Evolutionary conservation across 306 rosid genomes (phyloP).

Genomic region (Medicago ruthenica): DNA sequence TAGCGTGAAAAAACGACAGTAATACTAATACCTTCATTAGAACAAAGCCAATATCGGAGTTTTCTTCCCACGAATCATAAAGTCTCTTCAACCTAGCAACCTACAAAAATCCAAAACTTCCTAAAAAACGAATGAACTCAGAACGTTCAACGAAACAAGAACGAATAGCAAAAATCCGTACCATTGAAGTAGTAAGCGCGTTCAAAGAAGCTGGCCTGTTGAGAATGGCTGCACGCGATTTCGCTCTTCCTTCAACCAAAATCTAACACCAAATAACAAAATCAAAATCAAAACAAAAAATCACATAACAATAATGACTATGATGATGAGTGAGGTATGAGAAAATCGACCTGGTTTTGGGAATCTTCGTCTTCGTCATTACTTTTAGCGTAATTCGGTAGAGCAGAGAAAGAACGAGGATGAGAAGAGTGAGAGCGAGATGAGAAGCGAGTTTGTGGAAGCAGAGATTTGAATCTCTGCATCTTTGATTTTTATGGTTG

Average conservation of each 20-base stretch:
- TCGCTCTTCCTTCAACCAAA: slow-evolving; percentile 83
- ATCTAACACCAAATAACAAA: slow-evolving; percentile 56
- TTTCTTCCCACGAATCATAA: slow-evolving; percentile 96
- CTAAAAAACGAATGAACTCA: slow-evolving; percentile 9
- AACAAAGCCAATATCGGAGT: slow-evolving; percentile 84
- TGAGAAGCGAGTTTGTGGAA: slow-evolving; percentile 45
- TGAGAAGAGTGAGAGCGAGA: slow-evolving; percentile 48
- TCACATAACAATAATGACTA: not conserved
- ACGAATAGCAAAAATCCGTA: not conserved
- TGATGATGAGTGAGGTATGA: not conserved
- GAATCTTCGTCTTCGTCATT: slow-evolving; percentile 48
- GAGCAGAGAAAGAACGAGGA: slow-evolving; percentile 64
- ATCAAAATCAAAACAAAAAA: not conserved
- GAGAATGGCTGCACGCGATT: slow-evolving; percentile 81
- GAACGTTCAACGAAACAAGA: slow-evolving; percentile 5
- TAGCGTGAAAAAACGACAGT: slow-evolving; percentile 6
- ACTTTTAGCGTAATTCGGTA: slow-evolving; percentile 53
- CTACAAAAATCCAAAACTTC: slow-evolving; percentile 54
- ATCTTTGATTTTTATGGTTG: slow-evolving; percentile 46
- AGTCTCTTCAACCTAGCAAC: slow-evolving; percentile 79
- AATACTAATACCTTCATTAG: slow-evolving; percentile 74
- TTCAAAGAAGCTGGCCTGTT: slow-evolving; percentile 75
- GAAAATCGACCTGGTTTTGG: slow-evolving; percentile 61
- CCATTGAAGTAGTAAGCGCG: slow-evolving; percentile 75
- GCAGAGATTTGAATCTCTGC: slow-evolving; percentile 72